Base-by-base conservation (phyloP, 2,329 filamentous ascomycete genomes). In the Aspergillus nomiae region DNA sequence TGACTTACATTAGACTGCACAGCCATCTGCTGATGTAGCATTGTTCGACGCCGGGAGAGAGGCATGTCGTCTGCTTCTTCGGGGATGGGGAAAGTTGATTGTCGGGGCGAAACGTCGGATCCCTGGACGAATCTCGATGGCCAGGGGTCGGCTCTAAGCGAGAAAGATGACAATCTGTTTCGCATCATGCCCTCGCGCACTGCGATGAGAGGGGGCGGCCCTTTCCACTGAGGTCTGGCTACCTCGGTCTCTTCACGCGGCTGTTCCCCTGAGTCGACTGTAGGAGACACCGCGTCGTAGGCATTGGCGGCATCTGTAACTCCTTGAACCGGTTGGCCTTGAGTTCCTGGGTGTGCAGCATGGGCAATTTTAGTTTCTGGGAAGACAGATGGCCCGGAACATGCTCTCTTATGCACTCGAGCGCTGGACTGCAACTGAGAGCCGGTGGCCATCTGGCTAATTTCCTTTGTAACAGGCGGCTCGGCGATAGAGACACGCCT, bases 31-130 rank as follows among this genome's bases (percentile, higher is more conserved):
- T 85, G 86, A n/a, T 79, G 78, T 60, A 91, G 86, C 32, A 90
- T 76, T 53, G 86, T 79, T 60, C 84, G 85, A 50, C 91, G 88
- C 69, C 90, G 86, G 48, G 87, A 90, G 21, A 95, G 82, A 0
- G 91, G 89, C 67, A 94, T 82, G 61, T 93, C 86, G 64, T 94
- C 91, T 1, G 87, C 85, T 21, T 80, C 72, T 24, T 73, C 74
- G 10, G 73, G 63, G 26, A 67, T 70, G 19, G 66, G 59, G 55
- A 66, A 64, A 14, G 66, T 67, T 6, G 73, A 69, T 2, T 66
- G 56, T 4, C 64, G 59, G 5, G 61, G 55, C 1, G 63, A 59
- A 28, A 64, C 62, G 0, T 73, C 69, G 26, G 61, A 69, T 30
- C 70, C 69, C 6, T 74, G 73, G 58, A 65, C 65, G 53, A 65